Conservation (phyloP, 768 basidiomycete species). For the Boletus patriciae region DNA sequence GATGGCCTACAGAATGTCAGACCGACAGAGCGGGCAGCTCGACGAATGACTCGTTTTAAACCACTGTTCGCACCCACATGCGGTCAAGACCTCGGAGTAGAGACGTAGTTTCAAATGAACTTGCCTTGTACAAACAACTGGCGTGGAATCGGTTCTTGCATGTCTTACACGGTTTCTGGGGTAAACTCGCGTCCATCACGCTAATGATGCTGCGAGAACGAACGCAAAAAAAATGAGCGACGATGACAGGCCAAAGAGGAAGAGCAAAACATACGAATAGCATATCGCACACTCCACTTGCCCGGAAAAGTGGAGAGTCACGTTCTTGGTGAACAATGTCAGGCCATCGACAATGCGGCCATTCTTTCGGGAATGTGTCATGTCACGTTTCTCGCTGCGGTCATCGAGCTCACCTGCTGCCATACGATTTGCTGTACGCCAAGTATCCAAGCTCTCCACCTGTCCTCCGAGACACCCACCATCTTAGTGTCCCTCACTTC, state of each 20-base stretch:
- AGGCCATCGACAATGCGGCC: conserved; percentile 88
- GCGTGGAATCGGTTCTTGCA: conserved; percentile 95
- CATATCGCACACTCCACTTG: conserved; percentile 97
- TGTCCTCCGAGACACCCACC: conserved; percentile 85
- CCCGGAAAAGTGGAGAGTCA: conserved; percentile 89
- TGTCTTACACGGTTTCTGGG: conserved; percentile 88
- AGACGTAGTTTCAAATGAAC: conserved; percentile 13
- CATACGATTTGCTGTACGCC: conserved; percentile 89
- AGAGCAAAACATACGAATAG: conserved; percentile 63
- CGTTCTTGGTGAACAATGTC: conserved; percentile 91
- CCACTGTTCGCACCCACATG: conserved; percentile 57
- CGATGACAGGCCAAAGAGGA: neutral
- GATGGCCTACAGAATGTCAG: conserved; percentile 63
- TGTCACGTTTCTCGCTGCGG: neutral
- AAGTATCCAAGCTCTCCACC: conserved; percentile 93
- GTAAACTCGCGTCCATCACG: conserved; percentile 82
- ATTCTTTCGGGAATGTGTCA: conserved; percentile 51
- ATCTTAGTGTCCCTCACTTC: conserved; percentile 83
- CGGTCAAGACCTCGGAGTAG: neutral
- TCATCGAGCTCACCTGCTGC: conserved; percentile 61
- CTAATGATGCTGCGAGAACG: conserved; percentile 71
- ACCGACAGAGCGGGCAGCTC: conserved; percentile 88
- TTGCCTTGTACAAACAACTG: conserved; percentile 84
- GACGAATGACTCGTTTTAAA: conserved; percentile 87
- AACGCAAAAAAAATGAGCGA: neutral